A percentile compares a stretch with the other conserved stretches of the same genome.
phyloP scores from a whole-genome alignment of 1,139 yeast genomes.

The Magnusiomyces fungicola region DNA sequence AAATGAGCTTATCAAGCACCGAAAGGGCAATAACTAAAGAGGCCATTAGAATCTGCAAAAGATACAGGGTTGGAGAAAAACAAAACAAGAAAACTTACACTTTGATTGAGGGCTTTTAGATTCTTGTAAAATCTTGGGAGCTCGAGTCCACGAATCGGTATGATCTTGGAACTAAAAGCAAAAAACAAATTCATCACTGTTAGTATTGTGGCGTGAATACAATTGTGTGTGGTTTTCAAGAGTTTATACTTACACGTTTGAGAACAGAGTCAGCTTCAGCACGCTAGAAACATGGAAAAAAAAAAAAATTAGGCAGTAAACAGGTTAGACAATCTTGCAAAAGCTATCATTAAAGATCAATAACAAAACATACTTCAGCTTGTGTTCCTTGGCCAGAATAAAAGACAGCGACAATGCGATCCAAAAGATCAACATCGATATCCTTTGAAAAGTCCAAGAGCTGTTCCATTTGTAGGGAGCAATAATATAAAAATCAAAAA shows the following conservation, averaged over 20 bases:
- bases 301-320: constrained; percentile 3
- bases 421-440: constrained; percentile 71
- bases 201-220: no score
- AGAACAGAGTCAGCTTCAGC: constrained; percentile 75
- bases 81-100: constrained; percentile 35
- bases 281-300: constrained; percentile 35
- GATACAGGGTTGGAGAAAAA: not conserved
- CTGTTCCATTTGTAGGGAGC: constrained; percentile 58
- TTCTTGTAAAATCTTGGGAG: constrained; percentile 78
- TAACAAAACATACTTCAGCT: constrained; percentile 26
- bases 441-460: constrained; percentile 82
- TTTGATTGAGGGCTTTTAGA: constrained; percentile 80
- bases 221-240: no score
- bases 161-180: constrained; percentile 64
- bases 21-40: constrained; percentile 72
- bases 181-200: no score
- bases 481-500: not conserved
- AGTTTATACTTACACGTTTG: constrained; percentile 46
- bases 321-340: not conserved
- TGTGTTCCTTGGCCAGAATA: constrained; percentile 73
- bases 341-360: not conserved
- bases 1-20: constrained; percentile 81
- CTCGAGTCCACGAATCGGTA: constrained; percentile 93
- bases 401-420: constrained; percentile 80
- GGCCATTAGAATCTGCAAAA: no score